Evolutionary conservation across 2,329 filamentous ascomycete genomes (phyloP), one percentile per base, ranked within the genome.

Genomic region (Coniochaeta sp.): DNA sequence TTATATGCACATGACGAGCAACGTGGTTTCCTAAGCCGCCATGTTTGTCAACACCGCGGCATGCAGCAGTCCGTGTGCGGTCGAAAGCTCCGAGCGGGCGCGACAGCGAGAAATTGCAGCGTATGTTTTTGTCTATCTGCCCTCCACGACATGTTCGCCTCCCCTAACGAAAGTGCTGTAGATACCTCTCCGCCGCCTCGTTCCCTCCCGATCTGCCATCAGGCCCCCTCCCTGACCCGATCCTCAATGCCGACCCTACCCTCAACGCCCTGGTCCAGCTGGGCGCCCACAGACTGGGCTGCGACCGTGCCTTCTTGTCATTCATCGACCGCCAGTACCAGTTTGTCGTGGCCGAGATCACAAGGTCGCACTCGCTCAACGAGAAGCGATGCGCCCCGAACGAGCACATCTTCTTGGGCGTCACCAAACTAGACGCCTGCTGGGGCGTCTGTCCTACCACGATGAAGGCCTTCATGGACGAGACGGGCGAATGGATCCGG

Each of bases 201-300:
- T 60, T 57, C 30, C 58, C 58, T 2, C 48, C 52, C 1, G 55
- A 47, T 1, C 14, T 55, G 6, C 40, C 50, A 4, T 26, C 48
- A 13, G 48, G 24, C 4, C 55, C 54, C 26, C 42, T 46, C 8
- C n/a, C 46, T 13, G 50, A 47, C 14, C 28, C 51, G 3, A 24
- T 49, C 14, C 40, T 57, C 50, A 56, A 56, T 18, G 16, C 55
- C 32, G 64, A 67, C 51, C 52, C 58, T 26, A 60, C 56, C 7
- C 60, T 75, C 51, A 72, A 67, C 3, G 65, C 69, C 13, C 67
- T 73, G 33, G 67, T 69, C 20, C 71, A 75, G 52, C 61, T 75
- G 18, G 70, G 65, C 6, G 65, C 68, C 18, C 56, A 68, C 13
- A 65, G 70, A 1, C 57, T 74, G 9, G 60, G 64, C 27, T 64